Conservation (phyloP, 495 filamentous ascomycete genomes). For the Lichina pygmaea region DNA sequence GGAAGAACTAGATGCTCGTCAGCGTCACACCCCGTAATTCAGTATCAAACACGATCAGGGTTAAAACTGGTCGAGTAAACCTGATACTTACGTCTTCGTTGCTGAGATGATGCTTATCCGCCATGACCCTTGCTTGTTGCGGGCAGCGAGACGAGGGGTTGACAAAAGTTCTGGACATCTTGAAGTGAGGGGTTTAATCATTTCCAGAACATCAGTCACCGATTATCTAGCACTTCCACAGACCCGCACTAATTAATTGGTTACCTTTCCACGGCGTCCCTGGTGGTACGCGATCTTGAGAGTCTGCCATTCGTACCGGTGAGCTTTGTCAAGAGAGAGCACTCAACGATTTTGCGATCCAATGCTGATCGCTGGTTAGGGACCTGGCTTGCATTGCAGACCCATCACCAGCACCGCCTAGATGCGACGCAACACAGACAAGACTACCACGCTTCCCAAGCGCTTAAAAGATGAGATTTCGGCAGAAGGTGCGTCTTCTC, state of each 20-base stretch:
- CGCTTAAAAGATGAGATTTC: not conserved
- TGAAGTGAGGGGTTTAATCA: too few species aligned
- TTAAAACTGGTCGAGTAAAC: not conserved
- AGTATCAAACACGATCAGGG: not conserved
- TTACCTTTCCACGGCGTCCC: too few species aligned
- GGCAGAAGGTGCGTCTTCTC: not conserved
- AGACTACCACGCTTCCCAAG: not conserved
- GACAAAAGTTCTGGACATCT: too few species aligned
- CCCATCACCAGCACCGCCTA: not conserved
- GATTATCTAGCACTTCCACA: too few species aligned
- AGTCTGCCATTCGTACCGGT: too few species aligned
- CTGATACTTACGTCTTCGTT: slow-evolving; percentile 39
- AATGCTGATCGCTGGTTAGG: slow-evolving; percentile 28
- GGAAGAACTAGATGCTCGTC: slow-evolving; percentile 45
- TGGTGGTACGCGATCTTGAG: too few species aligned
- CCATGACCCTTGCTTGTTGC: too few species aligned
- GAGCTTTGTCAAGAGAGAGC: too few species aligned
- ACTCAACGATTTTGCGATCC: slow-evolving; percentile 11
- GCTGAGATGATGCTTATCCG: slow-evolving; percentile 21
- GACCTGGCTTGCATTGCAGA: not conserved
- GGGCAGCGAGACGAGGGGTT: too few species aligned
- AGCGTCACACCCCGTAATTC: not conserved
- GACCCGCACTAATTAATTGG: too few species aligned
- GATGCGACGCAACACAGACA: not conserved
- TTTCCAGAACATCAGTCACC: too few species aligned